Base-by-base conservation (phyloP, 495 filamentous ascomycete genomes). In the Aspergillus leporis region DNA sequence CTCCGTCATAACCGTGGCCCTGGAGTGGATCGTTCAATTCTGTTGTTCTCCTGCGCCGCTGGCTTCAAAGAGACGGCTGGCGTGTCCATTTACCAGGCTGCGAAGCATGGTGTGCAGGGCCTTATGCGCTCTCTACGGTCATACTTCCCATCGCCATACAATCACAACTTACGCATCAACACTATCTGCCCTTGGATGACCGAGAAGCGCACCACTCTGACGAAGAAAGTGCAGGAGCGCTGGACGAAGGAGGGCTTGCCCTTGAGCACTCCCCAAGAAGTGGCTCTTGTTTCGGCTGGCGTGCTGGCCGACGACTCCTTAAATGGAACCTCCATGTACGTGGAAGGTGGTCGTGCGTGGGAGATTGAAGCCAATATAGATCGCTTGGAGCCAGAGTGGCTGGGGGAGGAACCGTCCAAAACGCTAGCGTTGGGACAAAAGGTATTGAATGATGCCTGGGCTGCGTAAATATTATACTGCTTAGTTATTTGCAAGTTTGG, bases 141-240 rank as follows among this genome's bases (percentile, higher is more conserved):
- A 25, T 78, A 74, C 60, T 63, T 79, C 38, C 70, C 73, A 4
- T 63, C 65, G 0, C 67, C 72, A 0, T 73, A 72, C 54, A 69
- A 67, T 55, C 74, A 78, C 60, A 64, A 68, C 36, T 66, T 83
- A 21, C 75, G 82, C 21, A 73, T 78, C 56, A 85, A 84, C 61
- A 75, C 77, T 14, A 72, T 84, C 53, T 83, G 81, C 60, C 82
- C 82, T 1, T 84, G 80, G 81, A 77, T 80, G 66, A 81, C 79
- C 2, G 63, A 74, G 45, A 81, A 76, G 7, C 68, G 70, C 12
- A 73, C 52, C n/a, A 38, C 46, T 8, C 36, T 78, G 18, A 72
- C 77, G 9, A 67, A 69, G 41, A 76, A 73, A 16, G 70, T 82
- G 18, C 62, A 72, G 47, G 65, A 73, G 12, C 62, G 64, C 14